Evolutionary conservation across 352 stramenopile species (phyloP).

Genomic region (Elongisporangium anandrum): DNA sequence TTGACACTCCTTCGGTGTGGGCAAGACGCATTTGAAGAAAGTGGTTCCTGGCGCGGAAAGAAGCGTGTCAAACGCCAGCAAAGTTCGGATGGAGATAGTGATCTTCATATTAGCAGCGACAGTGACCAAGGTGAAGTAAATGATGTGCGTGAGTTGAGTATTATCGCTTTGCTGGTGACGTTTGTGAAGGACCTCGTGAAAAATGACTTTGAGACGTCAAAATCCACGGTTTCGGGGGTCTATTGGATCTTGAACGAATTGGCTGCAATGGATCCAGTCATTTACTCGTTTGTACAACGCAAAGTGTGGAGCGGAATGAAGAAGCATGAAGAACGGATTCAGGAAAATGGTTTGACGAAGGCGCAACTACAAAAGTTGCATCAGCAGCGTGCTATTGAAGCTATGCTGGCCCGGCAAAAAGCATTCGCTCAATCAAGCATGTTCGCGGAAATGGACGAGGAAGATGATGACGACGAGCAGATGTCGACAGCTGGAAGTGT

Average conservation of each 20-base stretch:
- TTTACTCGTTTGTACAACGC: conserved; percentile 50
- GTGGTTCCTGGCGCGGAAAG: conserved; percentile 43
- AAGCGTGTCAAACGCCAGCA: conserved; percentile 67
- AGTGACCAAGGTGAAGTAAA: conserved; percentile 48
- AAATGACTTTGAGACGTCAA: conserved; percentile 72
- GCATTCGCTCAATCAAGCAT: conserved; percentile 68
- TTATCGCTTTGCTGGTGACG: conserved; percentile 48
- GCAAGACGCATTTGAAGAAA: conserved; percentile 58
- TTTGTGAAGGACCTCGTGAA: conserved; percentile 71
- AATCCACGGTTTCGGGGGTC: conserved; percentile 72
- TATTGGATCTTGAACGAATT: conserved; percentile 81
- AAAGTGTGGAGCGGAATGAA: conserved; percentile 65
- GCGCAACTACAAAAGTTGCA: conserved; percentile 70
- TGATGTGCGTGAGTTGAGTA: conserved; percentile 62
- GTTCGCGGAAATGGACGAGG: conserved; percentile 69
- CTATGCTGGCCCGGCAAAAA: conserved; percentile 78
- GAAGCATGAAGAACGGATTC: conserved; percentile 42
- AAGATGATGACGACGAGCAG: conserved; percentile 56
- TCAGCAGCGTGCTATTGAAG: conserved; percentile 78
- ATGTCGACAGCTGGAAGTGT: conserved; percentile 7
- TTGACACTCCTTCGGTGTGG: conserved; percentile 48
- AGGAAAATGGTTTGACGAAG: conserved; percentile 64
- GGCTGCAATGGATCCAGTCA: conserved; percentile 37
- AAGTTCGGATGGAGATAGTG: conserved; percentile 28
- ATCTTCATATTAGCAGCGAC: conserved; percentile 73